These are phyloP conservation scores for Aleurites moluccanus DNA, from an alignment of 441 rosid species.

Conservation along the genomic window DNA sequence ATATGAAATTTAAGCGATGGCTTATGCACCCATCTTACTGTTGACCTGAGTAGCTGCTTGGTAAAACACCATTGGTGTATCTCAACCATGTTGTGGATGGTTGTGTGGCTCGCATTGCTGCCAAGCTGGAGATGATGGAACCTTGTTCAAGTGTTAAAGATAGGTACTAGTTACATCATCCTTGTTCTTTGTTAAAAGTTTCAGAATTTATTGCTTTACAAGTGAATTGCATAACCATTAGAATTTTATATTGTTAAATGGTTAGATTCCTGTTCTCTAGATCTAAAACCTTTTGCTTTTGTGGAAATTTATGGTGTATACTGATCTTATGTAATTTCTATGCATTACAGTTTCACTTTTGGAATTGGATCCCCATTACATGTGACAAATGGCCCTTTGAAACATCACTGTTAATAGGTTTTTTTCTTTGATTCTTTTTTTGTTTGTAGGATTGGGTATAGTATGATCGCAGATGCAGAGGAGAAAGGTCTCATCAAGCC, in stretches of 20 bases:
- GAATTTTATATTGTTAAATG: not conserved
- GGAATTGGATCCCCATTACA: not conserved
- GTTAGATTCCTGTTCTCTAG: not conserved
- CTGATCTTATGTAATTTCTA: not conserved
- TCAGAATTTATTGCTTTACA: not conserved
- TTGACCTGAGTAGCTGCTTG: slow-evolving; percentile 33
- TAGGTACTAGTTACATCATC: slow-evolving; percentile 35
- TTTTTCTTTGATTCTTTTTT: not conserved
- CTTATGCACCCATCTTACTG: slow-evolving; percentile 1
- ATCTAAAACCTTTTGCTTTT: not conserved
- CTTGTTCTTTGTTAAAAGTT: not conserved
- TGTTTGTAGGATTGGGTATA: slow-evolving; percentile 50
- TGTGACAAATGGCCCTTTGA: not conserved
- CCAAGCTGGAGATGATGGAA: slow-evolving; percentile 64
- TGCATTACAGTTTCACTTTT: not conserved
- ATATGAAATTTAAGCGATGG: not conserved
- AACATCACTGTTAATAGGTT: not conserved
- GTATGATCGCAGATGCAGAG: slow-evolving; percentile 67
- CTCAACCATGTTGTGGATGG: slow-evolving; percentile 61
- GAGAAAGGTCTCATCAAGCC: slow-evolving; percentile 52
- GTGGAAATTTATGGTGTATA: not conserved
- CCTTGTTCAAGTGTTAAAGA: slow-evolving; percentile 79
- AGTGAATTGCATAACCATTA: not conserved
- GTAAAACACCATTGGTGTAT: slow-evolving; percentile 64
- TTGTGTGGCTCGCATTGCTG: slow-evolving; percentile 63